These are phyloP conservation scores for Pilatotrama ljubarskyi DNA, from an alignment of 768 basidiomycete species.

Conservation along the genomic window DNA sequence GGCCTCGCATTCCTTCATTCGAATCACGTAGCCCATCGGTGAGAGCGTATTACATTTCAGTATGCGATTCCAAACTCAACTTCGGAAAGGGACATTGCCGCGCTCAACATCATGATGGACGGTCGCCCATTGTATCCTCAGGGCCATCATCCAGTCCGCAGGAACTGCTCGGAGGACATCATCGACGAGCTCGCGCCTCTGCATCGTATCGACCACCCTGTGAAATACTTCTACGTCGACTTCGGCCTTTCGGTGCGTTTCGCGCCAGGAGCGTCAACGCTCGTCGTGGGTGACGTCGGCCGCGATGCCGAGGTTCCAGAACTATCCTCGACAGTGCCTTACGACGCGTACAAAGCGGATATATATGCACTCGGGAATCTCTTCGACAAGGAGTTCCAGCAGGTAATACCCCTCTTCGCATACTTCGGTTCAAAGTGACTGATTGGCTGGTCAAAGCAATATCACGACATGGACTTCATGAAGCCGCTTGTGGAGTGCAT, in stretches of 20 bases:
- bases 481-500: constrained; percentile 14
- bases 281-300: constrained; percentile 16
- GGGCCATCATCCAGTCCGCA: constrained; percentile 28
- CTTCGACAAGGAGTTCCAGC: constrained; percentile 14
- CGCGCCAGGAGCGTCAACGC: constrained; percentile 5
- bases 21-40: too few relatives aligned
- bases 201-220: constrained; percentile 35
- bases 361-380: constrained; percentile 27
- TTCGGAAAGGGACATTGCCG: constrained; percentile 14
- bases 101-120: constrained; percentile 28
- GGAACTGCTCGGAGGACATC: constrained; percentile 35
- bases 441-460: constrained; percentile 3
- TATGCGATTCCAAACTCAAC: not conserved
- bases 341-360: constrained; percentile 27
- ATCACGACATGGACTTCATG: constrained; percentile 10
- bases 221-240: constrained; percentile 32
- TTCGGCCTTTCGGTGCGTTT: constrained; percentile 23
- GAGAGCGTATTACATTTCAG: too few relatives aligned
- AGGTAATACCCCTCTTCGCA: too few relatives aligned
- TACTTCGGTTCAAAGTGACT: too few relatives aligned
- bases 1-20: too few relatives aligned
- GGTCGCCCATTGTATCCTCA: constrained; percentile 18
- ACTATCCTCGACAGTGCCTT: constrained; percentile 19
- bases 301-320: constrained; percentile 27
- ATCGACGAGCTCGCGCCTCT: constrained; percentile 32